phyloP scores from a whole-genome alignment of 257 asterid species.

The Cordia subcordata region DNA sequence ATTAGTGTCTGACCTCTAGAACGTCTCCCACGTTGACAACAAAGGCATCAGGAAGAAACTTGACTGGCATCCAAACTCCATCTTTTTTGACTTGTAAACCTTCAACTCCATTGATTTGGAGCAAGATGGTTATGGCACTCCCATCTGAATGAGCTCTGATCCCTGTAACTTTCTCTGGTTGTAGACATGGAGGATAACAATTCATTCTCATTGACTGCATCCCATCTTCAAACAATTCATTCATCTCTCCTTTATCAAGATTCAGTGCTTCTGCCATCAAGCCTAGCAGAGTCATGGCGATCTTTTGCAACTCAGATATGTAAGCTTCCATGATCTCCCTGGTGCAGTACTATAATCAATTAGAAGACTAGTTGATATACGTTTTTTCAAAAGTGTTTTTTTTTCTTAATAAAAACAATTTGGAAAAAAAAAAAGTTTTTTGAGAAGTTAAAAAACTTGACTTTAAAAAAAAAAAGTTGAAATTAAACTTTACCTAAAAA shows the following conservation, averaged over 20 bases:
- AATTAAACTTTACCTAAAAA: too few relatives aligned
- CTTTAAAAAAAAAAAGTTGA: too few relatives aligned
- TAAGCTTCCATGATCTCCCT: constrained; percentile 59
- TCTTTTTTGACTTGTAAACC: constrained; percentile 63
- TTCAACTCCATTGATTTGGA: constrained; percentile 55
- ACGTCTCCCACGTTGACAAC: constrained; percentile 64
- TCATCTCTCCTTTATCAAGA: constrained; percentile 28
- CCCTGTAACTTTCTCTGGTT: constrained; percentile 49
- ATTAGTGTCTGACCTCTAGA: constrained; percentile 36
- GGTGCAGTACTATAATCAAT: constrained; percentile 1
- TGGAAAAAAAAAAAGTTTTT: too few relatives aligned
- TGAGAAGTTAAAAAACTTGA: too few relatives aligned
- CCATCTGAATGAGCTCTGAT: constrained; percentile 63
- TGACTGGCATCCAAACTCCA: constrained; percentile 61
- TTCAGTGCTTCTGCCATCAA: constrained; percentile 32
- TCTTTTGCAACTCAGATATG: constrained; percentile 34
- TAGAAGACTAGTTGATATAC: not conserved
- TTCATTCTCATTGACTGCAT: constrained; percentile 56
- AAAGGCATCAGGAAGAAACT: constrained; percentile 43
- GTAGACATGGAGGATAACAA: constrained; percentile 62
- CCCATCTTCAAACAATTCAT: constrained; percentile 51
- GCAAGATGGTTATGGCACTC: constrained; percentile 47
- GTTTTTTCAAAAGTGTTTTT: too few relatives aligned
- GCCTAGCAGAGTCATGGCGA: constrained; percentile 22
- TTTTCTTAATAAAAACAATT: too few relatives aligned